Evolutionary conservation across 225 moss, liverwort and hornwort species (phyloP).

Genomic region (Antitrichia curtipendula): DNA sequence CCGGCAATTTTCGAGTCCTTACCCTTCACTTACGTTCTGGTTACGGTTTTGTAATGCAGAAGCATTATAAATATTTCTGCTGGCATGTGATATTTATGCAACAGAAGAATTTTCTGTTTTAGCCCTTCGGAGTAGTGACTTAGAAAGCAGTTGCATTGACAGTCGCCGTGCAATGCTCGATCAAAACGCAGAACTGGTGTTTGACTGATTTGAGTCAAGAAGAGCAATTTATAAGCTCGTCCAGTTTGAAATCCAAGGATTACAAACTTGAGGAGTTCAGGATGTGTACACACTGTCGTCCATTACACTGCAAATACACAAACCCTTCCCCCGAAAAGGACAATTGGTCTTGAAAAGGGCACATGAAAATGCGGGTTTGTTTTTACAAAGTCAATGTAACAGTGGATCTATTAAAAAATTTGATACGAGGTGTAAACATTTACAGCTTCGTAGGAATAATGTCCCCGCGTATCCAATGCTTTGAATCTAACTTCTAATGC

Average conservation of each 20-base stretch:
- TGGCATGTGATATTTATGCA: no score
- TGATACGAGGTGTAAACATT: background rate
- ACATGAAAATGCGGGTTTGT: background rate
- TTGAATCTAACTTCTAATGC: background rate
- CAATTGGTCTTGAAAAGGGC: background rate
- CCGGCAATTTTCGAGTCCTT: no score
- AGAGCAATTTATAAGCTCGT: background rate
- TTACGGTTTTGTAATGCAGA: background rate
- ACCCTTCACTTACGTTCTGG: no score
- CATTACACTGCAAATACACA: background rate
- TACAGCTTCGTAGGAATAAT: background rate
- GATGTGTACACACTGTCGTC: background rate
- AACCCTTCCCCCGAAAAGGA: rapidly evolving
- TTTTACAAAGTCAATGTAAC: background rate
- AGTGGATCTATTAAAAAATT: background rate
- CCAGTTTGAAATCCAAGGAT: background rate
- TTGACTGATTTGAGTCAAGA: background rate
- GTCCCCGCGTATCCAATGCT: background rate
- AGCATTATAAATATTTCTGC: background rate
- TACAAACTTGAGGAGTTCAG: background rate
- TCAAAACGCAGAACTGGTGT: background rate
- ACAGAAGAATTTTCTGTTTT: background rate
- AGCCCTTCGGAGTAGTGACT: background rate
- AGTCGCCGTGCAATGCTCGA: background rate
- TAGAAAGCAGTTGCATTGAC: background rate